phyloP scores from a whole-genome alignment of 352 stramenopile genomes.

The Phytophthora colocasiae region DNA sequence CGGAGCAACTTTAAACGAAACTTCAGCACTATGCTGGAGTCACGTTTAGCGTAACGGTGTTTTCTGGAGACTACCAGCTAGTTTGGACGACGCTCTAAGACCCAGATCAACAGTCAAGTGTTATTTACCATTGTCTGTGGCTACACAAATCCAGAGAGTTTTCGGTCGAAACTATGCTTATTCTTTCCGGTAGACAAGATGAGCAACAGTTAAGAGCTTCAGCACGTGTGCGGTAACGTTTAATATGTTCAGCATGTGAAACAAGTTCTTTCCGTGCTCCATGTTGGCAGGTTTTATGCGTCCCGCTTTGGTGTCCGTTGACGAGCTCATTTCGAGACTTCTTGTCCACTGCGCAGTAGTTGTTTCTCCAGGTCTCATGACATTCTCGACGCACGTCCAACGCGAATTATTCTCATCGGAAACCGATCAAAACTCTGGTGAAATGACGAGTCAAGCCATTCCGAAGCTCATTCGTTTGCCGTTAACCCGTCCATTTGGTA shows the following conservation, averaged over 20 bases:
- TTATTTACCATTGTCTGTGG: too few relatives aligned
- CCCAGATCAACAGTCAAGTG: too few relatives aligned
- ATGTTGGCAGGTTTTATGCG: background rate
- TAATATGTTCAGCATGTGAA: conserved; percentile 1
- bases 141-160: too few relatives aligned
- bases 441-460: background rate
- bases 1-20: too few relatives aligned
- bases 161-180: too few relatives aligned
- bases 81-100: background rate
- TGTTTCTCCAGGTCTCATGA: background rate
- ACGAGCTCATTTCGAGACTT: conserved; percentile 3
- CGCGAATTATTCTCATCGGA: conserved; percentile 4
- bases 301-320: background rate
- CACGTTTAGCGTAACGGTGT: too few relatives aligned
- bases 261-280: background rate
- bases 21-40: too few relatives aligned
- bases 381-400: conserved; percentile 2
- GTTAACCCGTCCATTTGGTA: background rate
- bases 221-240: too few relatives aligned
- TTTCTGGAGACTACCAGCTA: too few relatives aligned
- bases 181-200: too few relatives aligned
- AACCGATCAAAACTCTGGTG: background rate
- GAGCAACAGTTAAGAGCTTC: too few relatives aligned
- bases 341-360: background rate
- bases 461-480: conserved; percentile 1